Evolutionary conservation across 139 green algal species (phyloP).

Genomic region (Haematococcus lacustris): DNA sequence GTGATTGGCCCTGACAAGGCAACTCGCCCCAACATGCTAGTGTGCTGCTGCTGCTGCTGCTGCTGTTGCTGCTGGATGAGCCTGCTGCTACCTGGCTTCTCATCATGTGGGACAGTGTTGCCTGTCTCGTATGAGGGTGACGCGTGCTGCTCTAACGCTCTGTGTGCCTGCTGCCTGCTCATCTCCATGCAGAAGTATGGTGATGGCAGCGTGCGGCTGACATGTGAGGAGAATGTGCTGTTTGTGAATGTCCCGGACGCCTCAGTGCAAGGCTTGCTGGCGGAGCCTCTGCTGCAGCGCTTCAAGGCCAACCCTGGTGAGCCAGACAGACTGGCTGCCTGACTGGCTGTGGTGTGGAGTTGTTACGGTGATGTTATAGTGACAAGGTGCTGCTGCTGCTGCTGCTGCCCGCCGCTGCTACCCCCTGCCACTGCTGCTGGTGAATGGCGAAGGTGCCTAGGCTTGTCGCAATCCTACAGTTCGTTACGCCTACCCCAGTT

Average conservation of each 20-base stretch:
- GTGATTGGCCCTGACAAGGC: not conserved
- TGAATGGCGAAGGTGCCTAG: not conserved
- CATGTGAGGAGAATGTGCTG: conserved; percentile 94
- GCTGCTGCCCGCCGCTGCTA: no score
- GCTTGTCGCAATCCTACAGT: not conserved
- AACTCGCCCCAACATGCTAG: not conserved
- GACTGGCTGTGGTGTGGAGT: not conserved
- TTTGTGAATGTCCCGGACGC: conserved; percentile 81
- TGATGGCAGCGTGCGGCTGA: conserved; percentile 82
- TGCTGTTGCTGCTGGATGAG: not conserved
- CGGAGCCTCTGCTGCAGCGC: conserved; percentile 80
- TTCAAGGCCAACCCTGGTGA: conserved; percentile 50
- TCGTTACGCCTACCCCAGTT: not conserved
- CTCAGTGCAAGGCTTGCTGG: conserved; percentile 73
- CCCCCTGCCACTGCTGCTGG: no score
- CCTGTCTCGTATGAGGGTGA: no score
- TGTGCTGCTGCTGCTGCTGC: not conserved
- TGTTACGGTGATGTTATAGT: not conserved
- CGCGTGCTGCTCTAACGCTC: not conserved
- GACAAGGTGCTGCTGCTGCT: not conserved
- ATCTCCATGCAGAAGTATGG: conserved; percentile 63
- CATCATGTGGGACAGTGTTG: no score
- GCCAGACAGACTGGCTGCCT: not conserved
- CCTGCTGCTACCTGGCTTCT: no score
- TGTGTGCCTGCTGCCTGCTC: not conserved